A percentile compares a stretch with the other conserved stretches of the same genome.
phyloP scores from a whole-genome alignment of 345 rosid species.

The Kandelia obovata region DNA sequence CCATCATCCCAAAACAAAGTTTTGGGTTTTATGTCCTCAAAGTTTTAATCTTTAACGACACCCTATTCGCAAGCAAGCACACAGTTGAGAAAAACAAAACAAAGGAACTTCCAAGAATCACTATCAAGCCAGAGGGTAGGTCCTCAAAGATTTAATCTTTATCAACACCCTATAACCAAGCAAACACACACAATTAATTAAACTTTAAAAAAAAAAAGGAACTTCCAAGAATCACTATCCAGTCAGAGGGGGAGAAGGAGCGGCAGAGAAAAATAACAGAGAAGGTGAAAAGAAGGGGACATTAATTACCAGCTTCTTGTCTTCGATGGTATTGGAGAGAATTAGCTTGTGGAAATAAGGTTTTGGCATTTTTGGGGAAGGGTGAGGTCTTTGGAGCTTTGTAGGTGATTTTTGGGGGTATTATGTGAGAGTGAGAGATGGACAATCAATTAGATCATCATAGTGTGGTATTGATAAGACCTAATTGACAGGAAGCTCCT shows the following conservation, averaged over 20 bases:
- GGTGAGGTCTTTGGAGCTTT: neutral
- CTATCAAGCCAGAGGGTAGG: neutral
- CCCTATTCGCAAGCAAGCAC: neutral
- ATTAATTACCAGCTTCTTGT: slow-evolving; percentile 56
- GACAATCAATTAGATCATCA: slow-evolving; percentile 41
- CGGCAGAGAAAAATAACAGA: neutral
- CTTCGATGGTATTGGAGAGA: slow-evolving; percentile 57
- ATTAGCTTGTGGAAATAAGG: slow-evolving; percentile 80
- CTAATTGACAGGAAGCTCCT: slow-evolving; percentile 23
- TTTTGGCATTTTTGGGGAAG: slow-evolving; percentile 52
- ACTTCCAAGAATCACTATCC: neutral
- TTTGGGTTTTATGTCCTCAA: neutral
- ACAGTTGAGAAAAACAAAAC: neutral
- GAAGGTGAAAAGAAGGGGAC: neutral
- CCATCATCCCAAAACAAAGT: neutral
- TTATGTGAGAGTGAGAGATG: slow-evolving; percentile 6
- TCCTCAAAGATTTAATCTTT: neutral
- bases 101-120: neutral
- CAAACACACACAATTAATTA: neutral
- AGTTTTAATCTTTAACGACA: slow-evolving; percentile 5
- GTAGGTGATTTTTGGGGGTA: neutral
- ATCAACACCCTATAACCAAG: neutral
- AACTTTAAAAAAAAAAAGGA: too few species aligned
- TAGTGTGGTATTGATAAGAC: slow-evolving; percentile 26
- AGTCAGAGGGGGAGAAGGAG: neutral